Conservation (phyloP, 768 basidiomycete species). For the Gloeophyllum trabeum region DNA sequence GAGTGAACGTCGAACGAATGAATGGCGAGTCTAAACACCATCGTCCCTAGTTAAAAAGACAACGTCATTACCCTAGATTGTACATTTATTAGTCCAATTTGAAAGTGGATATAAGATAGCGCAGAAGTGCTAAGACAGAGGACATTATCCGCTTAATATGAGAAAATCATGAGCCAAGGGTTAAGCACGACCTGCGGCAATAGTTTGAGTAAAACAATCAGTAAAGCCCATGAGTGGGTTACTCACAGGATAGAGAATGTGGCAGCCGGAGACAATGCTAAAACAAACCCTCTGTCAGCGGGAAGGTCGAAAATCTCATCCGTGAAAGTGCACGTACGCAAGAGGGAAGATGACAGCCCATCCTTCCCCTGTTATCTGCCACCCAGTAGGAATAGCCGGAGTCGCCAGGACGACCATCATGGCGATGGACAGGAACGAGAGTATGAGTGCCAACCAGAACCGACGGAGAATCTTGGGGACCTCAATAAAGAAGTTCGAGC, state of each 20-base stretch:
- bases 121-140: no score
- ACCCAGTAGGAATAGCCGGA: conserved; percentile 46
- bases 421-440: conserved; percentile 39
- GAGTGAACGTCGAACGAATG: background rate
- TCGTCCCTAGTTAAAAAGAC: no score
- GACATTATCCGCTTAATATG: no score
- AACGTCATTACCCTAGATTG: no score
- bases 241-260: conserved; percentile 68
- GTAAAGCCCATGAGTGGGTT: conserved; percentile 5
- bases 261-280: conserved; percentile 52
- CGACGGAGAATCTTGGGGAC: conserved; percentile 75
- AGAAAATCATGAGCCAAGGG: conserved; percentile 84
- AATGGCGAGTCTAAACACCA: no score
- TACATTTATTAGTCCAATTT: no score
- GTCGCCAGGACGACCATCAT: conserved; percentile 47
- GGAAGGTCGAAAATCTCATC: background rate
- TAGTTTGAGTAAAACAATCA: conserved; percentile 14
- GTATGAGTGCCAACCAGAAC: conserved; percentile 54
- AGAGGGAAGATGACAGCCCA: conserved; percentile 76
- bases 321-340: conserved; percentile 29
- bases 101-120: no score
- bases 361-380: conserved; percentile 47
- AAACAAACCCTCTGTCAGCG: conserved; percentile 1
- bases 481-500: conserved; percentile 86
- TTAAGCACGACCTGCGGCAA: conserved; percentile 61